Base-by-base conservation (phyloP, 805 yeast species). In the Candida silvatica region DNA sequence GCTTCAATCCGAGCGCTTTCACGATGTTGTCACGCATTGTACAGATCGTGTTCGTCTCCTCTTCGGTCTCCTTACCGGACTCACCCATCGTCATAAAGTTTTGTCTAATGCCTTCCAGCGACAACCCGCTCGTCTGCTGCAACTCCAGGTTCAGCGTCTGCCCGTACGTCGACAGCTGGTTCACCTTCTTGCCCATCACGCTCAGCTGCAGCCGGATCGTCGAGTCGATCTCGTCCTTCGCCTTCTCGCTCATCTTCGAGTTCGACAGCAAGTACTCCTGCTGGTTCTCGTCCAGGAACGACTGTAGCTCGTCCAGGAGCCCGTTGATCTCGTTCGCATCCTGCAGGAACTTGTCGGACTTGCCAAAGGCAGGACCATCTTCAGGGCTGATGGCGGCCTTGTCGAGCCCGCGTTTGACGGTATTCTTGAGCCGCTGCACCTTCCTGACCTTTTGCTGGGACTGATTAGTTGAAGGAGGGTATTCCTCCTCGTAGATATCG, bases 101-200 rank as follows among this genome's bases (percentile, higher is more conserved):
- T 29, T 40, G 36, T 6, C 57, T 44, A 4, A 55, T 29, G 5
- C 38, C 44, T 28, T 80, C 84, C 43, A 79, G 74, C 3, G 60
- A 55, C 8, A 27, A 18, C 9, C 36, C 36, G 37, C 69, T 74
- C 33, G 74, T 49, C 35, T 61, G 49, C 39, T 67, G 69, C 31
- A 73, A 61, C 46, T 73, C 67, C 38, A 69, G 71, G 40, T 66
- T 66, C 42, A 72, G 59, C 37, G 66, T 65, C 43, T 72, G 45
- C 4, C 41, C 37, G 31, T 46, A 45, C 14, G 7, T 56, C 61
- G 20, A 64, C 62, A 18, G 66, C 46, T 51, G 38, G 19, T 40
- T 46, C 4, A 54, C 40, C 27, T 46, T 47, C 22, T 38, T 42
- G 34, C 45, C 34, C 19, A 53, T 27, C 23, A 37, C 34, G 20